These are phyloP conservation scores for Pneumocystis sp. DNA, from an alignment of 1,139 yeast species.

Conservation along the genomic window DNA sequence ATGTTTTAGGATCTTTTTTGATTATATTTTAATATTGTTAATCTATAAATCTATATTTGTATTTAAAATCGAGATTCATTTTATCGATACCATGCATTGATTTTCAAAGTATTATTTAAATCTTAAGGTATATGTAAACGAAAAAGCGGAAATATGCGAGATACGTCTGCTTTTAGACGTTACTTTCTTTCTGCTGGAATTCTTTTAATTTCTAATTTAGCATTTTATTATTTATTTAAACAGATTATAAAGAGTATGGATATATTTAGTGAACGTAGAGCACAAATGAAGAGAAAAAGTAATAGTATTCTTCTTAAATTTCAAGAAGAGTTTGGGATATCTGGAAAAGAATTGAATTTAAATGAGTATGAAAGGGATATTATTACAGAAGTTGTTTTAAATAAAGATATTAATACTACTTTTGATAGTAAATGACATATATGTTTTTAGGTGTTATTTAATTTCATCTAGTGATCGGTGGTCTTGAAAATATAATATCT, in stretches of 20 bases:
- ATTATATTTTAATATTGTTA: too few species aligned
- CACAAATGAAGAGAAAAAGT: constrained; percentile 3
- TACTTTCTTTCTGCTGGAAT: background rate
- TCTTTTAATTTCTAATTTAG: background rate
- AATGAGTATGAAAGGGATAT: constrained; percentile 68
- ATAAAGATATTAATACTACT: constrained; percentile 61
- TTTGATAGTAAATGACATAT: constrained; percentile 38
- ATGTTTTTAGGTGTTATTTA: background rate
- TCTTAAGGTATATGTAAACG: background rate
- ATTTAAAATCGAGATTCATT: too few species aligned
- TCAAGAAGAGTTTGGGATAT: constrained; percentile 26
- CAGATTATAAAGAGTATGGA: background rate
- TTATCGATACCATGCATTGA: background rate
- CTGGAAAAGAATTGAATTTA: constrained; percentile 43
- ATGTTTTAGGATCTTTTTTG: too few species aligned
- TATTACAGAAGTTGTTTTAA: constrained; percentile 63
- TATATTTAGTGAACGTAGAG: constrained; percentile 1
- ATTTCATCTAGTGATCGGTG: constrained; percentile 55
- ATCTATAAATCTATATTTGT: too few species aligned
- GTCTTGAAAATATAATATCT: constrained; percentile 63
- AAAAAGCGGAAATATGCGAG: background rate
- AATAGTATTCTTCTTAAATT: background rate
- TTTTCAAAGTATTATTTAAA: background rate
- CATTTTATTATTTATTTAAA: background rate
- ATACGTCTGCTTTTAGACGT: background rate